Percentiles rank a stretch among this genome's conserved stretches.
phyloP scores from a whole-genome alignment of 2,329 filamentous ascomycete genomes.

The Pseudohalonectria lignicola region DNA sequence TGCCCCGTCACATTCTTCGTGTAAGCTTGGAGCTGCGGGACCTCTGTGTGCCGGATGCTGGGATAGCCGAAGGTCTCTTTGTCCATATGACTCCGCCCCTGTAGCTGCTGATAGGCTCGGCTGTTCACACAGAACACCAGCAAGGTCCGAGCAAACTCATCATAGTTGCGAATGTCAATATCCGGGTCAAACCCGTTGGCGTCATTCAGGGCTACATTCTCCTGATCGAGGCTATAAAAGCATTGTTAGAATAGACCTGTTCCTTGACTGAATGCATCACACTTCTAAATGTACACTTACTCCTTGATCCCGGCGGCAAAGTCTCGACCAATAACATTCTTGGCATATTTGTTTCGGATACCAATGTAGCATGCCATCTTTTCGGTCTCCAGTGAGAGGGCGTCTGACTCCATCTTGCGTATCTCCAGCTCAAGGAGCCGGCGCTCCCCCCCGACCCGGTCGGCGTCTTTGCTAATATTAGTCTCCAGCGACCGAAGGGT shows the following conservation, averaged over 20 bases:
- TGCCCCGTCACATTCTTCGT: conserved; percentile 44
- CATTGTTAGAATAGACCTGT: too few species aligned
- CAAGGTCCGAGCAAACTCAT: conserved; percentile 39
- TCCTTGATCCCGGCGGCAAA: conserved; percentile 50
- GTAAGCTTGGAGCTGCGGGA: conserved; percentile 47
- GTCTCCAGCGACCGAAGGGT: too few species aligned
- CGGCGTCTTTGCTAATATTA: too few species aligned
- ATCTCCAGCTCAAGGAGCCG: too few species aligned
- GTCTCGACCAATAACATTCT: conserved; percentile 40
- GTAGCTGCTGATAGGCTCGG: conserved; percentile 51
- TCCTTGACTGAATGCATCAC: too few species aligned
- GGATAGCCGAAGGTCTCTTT: conserved; percentile 38
- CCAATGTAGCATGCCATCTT: conserved; percentile 33
- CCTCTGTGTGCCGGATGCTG: conserved; percentile 41
- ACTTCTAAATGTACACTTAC: too few species aligned
- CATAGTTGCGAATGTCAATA: conserved; percentile 44
- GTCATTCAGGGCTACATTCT: too few species aligned
- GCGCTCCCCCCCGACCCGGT: too few species aligned
- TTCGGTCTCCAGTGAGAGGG: too few species aligned
- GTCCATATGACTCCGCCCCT: conserved; percentile 41
- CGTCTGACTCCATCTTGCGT: too few species aligned
- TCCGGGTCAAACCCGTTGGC: conserved; percentile 43
- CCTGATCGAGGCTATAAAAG: too few species aligned
- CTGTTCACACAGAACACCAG: conserved; percentile 58
- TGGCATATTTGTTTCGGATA: conserved; percentile 45